A percentile compares a stretch with the other conserved stretches of the same genome.
Conservation (phyloP, 1,139 yeast species). For the Meyerozyma carpophila region DNA sequence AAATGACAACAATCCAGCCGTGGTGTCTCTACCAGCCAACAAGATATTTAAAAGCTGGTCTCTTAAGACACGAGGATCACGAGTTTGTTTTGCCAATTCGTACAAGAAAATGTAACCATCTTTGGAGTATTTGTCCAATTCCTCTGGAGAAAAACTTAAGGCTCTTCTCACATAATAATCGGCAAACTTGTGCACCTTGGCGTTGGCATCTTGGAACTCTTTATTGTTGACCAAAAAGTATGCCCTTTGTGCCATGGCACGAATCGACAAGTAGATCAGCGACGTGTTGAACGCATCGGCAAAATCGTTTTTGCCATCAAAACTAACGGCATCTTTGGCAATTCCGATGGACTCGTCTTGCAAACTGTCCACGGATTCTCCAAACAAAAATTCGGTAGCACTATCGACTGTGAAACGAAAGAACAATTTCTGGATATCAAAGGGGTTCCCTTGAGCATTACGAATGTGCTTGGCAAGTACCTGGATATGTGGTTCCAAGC, state of each 20-base stretch:
- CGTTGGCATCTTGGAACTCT: constrained; percentile 25
- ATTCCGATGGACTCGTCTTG: constrained; percentile 21
- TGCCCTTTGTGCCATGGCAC: constrained; percentile 31
- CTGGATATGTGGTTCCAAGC: constrained; percentile 45
- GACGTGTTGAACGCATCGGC: constrained; percentile 34
- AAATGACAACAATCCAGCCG: constrained; percentile 41
- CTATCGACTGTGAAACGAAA: constrained; percentile 51
- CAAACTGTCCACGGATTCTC: constrained; percentile 44
- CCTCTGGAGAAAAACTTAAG: constrained; percentile 15
- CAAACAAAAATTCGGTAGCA: constrained; percentile 56
- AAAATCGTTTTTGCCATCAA: constrained; percentile 20
- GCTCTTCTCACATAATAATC: constrained; percentile 24
- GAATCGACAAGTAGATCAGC: constrained; percentile 29
- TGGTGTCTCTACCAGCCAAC: constrained; percentile 45
- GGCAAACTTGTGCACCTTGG: constrained; percentile 22
- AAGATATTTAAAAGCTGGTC: constrained; percentile 42
- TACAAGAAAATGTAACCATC: constrained; percentile 39
- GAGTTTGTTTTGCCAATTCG: constrained; percentile 41
- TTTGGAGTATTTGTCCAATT: constrained; percentile 30
- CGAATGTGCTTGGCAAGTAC: constrained; percentile 29
- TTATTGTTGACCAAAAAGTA: constrained; percentile 27
- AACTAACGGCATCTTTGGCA: constrained; percentile 6
- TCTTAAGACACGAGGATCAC: constrained; percentile 36
- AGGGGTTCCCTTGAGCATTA: constrained; percentile 14
- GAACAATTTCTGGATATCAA: constrained; percentile 47